Evolutionary conservation across 129 eudicot species (phyloP).

Genomic region (Pulicaria dysenterica): DNA sequence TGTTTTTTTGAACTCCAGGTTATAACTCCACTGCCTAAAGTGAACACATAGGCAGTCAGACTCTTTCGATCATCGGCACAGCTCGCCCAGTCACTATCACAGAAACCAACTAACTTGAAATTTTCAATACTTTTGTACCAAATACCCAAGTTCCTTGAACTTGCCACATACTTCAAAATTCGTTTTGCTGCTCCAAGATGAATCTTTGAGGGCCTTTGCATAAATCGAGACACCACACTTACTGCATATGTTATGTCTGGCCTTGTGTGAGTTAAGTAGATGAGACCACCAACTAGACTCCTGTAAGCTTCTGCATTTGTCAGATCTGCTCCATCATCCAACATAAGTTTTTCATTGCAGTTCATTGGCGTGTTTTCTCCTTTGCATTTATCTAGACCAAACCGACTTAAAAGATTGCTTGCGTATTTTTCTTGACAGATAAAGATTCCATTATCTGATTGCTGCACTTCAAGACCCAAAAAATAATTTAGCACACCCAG

Average conservation of each 20-base stretch:
- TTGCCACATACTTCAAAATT: too few relatives aligned
- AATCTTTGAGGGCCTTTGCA: neutral
- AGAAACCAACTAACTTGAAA: too few relatives aligned
- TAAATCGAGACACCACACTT: neutral
- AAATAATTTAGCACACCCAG: neutral
- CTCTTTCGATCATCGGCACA: too few relatives aligned
- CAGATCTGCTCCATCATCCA: neutral
- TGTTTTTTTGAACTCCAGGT: too few relatives aligned
- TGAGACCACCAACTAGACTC: neutral
- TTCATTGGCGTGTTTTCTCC: too few relatives aligned
- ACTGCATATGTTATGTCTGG: neutral
- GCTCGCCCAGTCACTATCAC: too few relatives aligned
- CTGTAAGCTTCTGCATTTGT: neutral
- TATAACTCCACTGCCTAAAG: too few relatives aligned
- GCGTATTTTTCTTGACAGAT: neutral
- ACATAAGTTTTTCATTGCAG: too few relatives aligned
- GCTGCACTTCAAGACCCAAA: neutral
- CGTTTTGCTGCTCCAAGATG: too few relatives aligned
- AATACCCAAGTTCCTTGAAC: too few relatives aligned
- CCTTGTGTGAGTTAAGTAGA: neutral
- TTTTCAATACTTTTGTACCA: too few relatives aligned
- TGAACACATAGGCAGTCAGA: too few relatives aligned
- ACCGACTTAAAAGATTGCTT: neutral
- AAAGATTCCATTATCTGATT: neutral
- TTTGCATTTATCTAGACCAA: neutral